A percentile compares a stretch with the other conserved stretches of the same genome.
phyloP scores from a whole-genome alignment of 257 asterid species.

The Jasminum sambac region DNA sequence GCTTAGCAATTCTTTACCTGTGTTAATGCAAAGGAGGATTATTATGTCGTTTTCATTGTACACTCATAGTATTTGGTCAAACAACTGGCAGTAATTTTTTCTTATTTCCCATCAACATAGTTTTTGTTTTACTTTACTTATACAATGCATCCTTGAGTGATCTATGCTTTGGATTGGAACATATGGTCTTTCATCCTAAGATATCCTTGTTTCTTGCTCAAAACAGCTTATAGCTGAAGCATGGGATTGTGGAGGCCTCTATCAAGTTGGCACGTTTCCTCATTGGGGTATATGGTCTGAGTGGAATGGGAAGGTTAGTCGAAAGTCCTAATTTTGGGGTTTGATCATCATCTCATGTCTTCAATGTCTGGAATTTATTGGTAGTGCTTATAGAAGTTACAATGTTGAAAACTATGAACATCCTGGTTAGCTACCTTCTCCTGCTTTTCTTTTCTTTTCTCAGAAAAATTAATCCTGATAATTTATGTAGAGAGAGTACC shows the following conservation, averaged over 20 bases:
- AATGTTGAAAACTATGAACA: conserved; percentile 12
- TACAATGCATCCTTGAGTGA: background rate
- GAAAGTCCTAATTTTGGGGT: background rate
- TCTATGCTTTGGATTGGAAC: conserved; percentile 13
- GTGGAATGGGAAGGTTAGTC: conserved; percentile 99
- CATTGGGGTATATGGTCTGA: conserved; percentile 99
- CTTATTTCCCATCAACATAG: background rate
- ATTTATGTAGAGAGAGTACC: conserved; percentile 13
- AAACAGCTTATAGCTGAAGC: conserved; percentile 97
- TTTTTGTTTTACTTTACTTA: conserved; percentile 10
- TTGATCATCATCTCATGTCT: background rate
- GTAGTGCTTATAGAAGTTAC: background rate
- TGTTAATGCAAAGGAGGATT: conserved; percentile 1
- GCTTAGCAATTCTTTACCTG: background rate
- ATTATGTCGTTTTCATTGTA: background rate
- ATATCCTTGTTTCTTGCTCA: conserved; percentile 24
- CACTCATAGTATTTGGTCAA: background rate
- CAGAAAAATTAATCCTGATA: background rate
- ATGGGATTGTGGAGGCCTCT: conserved; percentile 99
- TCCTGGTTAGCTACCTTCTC: conserved; percentile 15
- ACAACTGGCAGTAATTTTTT: background rate
- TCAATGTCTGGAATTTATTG: background rate
- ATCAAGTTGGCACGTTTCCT: conserved; percentile 93
- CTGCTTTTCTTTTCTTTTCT: background rate
- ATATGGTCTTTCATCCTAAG: conserved; percentile 4